phyloP scores from a whole-genome alignment of 225 moss, liverwort and hornwort species.

The Physcomitrellopsis africana region DNA sequence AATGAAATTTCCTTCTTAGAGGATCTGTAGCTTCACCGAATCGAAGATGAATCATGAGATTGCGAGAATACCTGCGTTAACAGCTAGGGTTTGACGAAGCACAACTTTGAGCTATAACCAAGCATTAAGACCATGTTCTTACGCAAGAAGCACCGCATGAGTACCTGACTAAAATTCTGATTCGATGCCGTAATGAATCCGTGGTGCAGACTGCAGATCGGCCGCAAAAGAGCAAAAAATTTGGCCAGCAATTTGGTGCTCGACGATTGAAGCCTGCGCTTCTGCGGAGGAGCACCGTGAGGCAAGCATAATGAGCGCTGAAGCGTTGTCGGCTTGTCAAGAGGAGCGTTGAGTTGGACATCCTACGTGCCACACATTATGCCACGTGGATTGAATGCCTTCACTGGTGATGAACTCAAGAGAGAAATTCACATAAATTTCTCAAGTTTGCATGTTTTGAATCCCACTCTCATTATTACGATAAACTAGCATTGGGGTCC shows the following conservation, averaged over 20 bases:
- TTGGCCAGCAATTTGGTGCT: background rate
- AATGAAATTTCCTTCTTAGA: background rate
- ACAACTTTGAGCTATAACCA: background rate
- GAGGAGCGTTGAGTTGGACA: conserved; percentile 16
- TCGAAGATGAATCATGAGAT: background rate
- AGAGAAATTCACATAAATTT: too few species aligned
- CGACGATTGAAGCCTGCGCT: conserved; percentile 10
- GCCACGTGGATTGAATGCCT: background rate
- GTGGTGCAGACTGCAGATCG: conserved; percentile 1
- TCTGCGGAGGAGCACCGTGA: background rate
- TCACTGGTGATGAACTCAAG: background rate
- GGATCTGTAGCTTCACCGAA: background rate
- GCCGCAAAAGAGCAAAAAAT: background rate
- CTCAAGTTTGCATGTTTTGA: too few species aligned
- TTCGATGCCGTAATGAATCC: background rate
- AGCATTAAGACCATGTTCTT: background rate
- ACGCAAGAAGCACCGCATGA: background rate
- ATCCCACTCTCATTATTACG: too few species aligned
- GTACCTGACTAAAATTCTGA: background rate
- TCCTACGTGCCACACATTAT: background rate
- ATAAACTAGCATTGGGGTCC: too few species aligned
- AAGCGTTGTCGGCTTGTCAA: background rate
- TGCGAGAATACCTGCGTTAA: background rate
- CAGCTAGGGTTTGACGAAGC: conserved; percentile 25
- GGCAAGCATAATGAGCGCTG: background rate